Evolutionary conservation across 1,139 yeast genomes (phyloP), one percentile per base, ranked within the genome.

Genomic region (Debaryomyces psychrophilus): DNA sequence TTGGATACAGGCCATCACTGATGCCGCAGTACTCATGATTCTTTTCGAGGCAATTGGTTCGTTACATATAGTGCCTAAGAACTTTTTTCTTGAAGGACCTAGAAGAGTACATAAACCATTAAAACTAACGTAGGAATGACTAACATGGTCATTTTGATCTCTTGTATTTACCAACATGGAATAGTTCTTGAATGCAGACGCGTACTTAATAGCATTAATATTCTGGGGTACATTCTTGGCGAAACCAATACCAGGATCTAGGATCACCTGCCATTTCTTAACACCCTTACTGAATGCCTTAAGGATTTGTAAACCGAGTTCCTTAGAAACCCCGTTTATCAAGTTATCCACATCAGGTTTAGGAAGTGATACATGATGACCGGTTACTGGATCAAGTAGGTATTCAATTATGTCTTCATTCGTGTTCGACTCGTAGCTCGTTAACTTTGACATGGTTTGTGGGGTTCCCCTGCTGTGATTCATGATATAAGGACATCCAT

Each of bases 191-290:
- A 87, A 64, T n/a, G 66, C 53, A 4, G 83, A 75, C 3, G 87
- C 76, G 46, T 83, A 73, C 48, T 82, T 78, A 25, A 93, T 73
- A 1, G 90, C 57, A 9, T 77, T 75, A 37, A 92, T 57, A 62
- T 92, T 93, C 58, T 92, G 97, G 8, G 64, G 55, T 37, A 77
- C 58, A 45, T 76, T 77, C 62, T 93, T 93, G 17, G 98, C 97
- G 68, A 93, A 93, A 1, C 99, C 99, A 44, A 93, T 68, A 1
- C 99, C 99, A 0, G 99, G 99, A 64, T 93, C 99, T 9, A 90
- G 61, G 14, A 95, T 83, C 2, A 93, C 70, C 65, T 93, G 98
- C 97, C 97, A 93, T 62, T 95, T 82, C 48, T 76, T 75, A 1
- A 93, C 81, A 1, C 97, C 97, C 0, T 68, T 68, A 0, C 57